phyloP scores from a whole-genome alignment of 768 basidiomycete species.

The Termitomyces sp. region DNA sequence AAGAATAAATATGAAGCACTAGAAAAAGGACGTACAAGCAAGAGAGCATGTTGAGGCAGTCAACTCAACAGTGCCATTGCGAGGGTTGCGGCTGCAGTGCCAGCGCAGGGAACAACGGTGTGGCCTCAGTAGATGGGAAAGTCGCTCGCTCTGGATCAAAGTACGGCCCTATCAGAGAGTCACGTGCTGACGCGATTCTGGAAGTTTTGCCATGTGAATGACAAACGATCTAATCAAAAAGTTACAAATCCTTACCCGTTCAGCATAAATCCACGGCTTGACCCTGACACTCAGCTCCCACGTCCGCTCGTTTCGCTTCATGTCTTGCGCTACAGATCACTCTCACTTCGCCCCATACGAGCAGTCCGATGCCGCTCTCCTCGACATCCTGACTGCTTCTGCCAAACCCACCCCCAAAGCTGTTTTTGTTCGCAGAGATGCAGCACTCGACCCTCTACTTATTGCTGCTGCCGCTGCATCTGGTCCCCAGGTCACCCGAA shows the following conservation, averaged over 20 bases:
- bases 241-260: neutral
- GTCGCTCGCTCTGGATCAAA: neutral
- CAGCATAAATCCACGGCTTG: slow-evolving; percentile 10
- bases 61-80: slow-evolving; percentile 3
- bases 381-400: slow-evolving; percentile 61
- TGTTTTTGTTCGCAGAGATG: slow-evolving; percentile 55
- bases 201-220: slow-evolving; percentile 1
- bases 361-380: slow-evolving; percentile 53
- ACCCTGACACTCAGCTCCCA: neutral
- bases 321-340: slow-evolving; percentile 13
- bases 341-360: slow-evolving; percentile 17
- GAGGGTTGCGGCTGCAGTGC: neutral
- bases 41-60: neutral
- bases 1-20: slow-evolving; percentile 1
- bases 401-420: slow-evolving; percentile 30
- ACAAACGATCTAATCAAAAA: slow-evolving; percentile 8
- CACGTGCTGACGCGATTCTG: slow-evolving; percentile 1
- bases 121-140: neutral
- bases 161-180: slow-evolving; percentile 2
- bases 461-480: slow-evolving; percentile 73
- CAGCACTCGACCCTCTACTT: slow-evolving; percentile 72
- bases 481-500: slow-evolving; percentile 73
- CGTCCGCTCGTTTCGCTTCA: slow-evolving; percentile 6
- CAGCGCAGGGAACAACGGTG: neutral
- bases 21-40: neutral